Base-by-base conservation (phyloP, 352 stramenopile genomes). In the Pythium monospermum region DNA sequence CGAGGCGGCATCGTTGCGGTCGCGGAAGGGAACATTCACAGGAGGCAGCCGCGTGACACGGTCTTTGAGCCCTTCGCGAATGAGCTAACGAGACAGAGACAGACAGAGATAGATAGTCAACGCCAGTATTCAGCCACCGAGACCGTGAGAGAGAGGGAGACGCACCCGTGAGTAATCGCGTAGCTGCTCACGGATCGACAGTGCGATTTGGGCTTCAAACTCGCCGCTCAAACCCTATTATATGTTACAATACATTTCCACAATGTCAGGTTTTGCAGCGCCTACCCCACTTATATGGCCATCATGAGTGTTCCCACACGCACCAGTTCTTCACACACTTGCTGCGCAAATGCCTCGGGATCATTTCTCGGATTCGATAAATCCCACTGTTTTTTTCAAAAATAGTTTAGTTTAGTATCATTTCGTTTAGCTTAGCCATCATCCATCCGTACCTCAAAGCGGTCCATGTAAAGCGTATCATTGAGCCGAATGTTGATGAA, bases 401-500 rank as follows among this genome's bases (percentile, higher is more conserved):
- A n/a, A n/a, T n/a, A n/a, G n/a, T n/a, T n/a, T n/a, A n/a, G n/a
- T n/a, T n/a, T n/a, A n/a, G n/a, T n/a, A n/a, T n/a, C n/a, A n/a
- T n/a, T n/a, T n/a, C n/a, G n/a, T n/a, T n/a, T n/a, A n/a, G n/a
- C n/a, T n/a, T n/a, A n/a, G n/a, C n/a, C n/a, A n/a, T 46, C 39
- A 41, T 15, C 11, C 11, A 41, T 16, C 40, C 63, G 16, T 27
- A 76, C 67, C 61, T 91, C 81, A 58, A 91, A 91, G 33, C 76
- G 69, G 48, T 91, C 81, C 52, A 87, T 83, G 31, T 88, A 74
- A 45, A 91, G 74, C 31, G 81, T 89, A 58, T 91, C 81, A 57
- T 86, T 83, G 35, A 91, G 63, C 28, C 81, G 77, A 38, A 91
- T 61, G 55, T 91, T 91, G 61, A 91, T 84, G 52, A 74, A 87